A percentile compares a stretch with the other conserved stretches of the same genome.
Conservation (phyloP, 140 eudicot genomes). For the Flaveria floridana region DNA sequence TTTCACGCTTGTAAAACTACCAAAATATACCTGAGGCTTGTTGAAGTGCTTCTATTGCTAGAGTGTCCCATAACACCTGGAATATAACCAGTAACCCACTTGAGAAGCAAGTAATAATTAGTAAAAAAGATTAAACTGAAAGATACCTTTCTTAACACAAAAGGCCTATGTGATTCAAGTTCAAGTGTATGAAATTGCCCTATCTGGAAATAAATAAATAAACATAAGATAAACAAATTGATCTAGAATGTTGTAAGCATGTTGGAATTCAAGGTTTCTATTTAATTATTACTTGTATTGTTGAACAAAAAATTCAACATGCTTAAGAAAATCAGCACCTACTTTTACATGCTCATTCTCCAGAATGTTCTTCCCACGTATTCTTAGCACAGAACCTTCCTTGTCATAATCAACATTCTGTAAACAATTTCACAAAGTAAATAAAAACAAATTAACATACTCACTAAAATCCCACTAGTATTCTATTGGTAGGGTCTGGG, state of each 20-base stretch:
- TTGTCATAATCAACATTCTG: conserved; percentile 88
- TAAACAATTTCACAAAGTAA: neutral
- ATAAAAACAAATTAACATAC: no score
- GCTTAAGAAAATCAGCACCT: conserved; percentile 5
- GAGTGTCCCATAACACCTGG: conserved; percentile 79
- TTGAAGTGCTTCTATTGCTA: conserved; percentile 67
- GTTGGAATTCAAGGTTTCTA: neutral
- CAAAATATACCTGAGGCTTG: conserved; percentile 72
- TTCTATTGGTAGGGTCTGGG: no score
- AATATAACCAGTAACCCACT: conserved; percentile 16
- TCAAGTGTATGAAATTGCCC: conserved; percentile 97
- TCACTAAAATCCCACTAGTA: no score
- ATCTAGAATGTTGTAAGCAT: conserved; percentile 4
- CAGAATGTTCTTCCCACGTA: conserved; percentile 83
- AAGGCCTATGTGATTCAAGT: conserved; percentile 82
- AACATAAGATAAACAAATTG: neutral
- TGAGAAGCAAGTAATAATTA: conserved; percentile 9
- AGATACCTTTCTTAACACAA: conserved; percentile 81
- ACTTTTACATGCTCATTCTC: conserved; percentile 95
- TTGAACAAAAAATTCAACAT: no score
- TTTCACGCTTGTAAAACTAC: neutral
- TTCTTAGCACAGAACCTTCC: conserved; percentile 82
- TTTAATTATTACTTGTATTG: conserved; percentile 7
- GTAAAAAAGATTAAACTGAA: conserved; percentile 10
- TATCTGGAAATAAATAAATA: conserved; percentile 45